Conservation (phyloP, 768 basidiomycete genomes). For the Lactifluus pinguis region DNA sequence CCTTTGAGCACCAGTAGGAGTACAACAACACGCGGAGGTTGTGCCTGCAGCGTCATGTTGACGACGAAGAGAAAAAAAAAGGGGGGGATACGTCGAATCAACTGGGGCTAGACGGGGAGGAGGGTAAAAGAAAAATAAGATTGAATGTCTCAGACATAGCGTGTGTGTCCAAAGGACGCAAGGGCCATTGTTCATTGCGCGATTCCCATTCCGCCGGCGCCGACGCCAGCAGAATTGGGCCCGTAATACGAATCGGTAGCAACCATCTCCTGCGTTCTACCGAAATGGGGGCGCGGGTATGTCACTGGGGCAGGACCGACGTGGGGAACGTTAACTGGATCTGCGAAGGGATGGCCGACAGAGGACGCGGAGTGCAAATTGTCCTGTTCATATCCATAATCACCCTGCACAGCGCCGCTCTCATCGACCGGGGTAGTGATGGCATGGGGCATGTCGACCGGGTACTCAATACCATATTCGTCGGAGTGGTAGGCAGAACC, state of each 20-base stretch:
- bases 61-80: not conserved
- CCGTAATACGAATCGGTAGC: constrained; percentile 15
- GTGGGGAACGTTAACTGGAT: constrained; percentile 1
- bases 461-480: constrained; percentile 15
- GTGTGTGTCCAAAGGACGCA: not conserved
- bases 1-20: not conserved
- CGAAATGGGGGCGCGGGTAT: not conserved
- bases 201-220: not conserved
- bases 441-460: not conserved
- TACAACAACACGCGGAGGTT: constrained; percentile 1
- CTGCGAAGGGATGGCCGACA: constrained; percentile 11
- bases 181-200: not conserved
- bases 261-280: not conserved
- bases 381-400: not conserved
- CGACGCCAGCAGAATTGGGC: not conserved
- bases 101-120: not conserved
- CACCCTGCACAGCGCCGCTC: not conserved
- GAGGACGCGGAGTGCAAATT: not conserved
- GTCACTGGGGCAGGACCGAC: not conserved
- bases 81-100: not conserved
- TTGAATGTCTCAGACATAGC: not conserved
- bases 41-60: not conserved
- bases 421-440: not conserved
- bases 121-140: not conserved
- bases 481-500: not conserved